phyloP scores from a whole-genome alignment of 805 yeast species.

The Barnettozyma sp. region DNA sequence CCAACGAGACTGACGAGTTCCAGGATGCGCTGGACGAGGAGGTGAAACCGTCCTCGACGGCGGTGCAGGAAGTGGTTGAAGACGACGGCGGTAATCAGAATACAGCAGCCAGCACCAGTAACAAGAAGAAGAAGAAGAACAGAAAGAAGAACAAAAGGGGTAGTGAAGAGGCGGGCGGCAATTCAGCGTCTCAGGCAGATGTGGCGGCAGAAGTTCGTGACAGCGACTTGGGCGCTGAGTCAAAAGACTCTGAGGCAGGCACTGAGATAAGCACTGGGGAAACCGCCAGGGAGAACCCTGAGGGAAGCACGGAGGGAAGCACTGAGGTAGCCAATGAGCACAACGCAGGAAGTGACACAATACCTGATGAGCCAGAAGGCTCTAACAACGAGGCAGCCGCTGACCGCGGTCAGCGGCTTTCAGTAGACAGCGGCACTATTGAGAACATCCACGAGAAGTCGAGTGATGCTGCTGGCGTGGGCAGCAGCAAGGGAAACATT shows the following conservation, averaged over 20 bases:
- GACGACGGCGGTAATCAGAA: not conserved
- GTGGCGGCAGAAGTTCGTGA: slow-evolving; percentile 1
- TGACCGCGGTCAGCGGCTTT: no score
- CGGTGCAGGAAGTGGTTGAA: not conserved
- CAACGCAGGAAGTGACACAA: no score
- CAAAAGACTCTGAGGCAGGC: not conserved
- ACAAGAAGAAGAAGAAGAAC: slow-evolving; percentile 9
- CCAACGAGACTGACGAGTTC: slow-evolving; percentile 5
- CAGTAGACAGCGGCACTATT: no score
- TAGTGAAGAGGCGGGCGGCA: slow-evolving; percentile 2
- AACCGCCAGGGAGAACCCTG: no score
- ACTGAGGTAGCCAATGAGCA: not conserved
- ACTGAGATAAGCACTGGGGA: not conserved
- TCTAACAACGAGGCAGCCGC: not conserved
- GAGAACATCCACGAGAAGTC: no score
- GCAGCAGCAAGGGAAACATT: no score
- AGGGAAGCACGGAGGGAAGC: not conserved
- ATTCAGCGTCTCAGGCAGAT: slow-evolving; percentile 4
- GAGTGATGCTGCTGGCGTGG: not conserved
- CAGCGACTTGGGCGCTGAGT: not conserved
- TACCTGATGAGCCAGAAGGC: no score
- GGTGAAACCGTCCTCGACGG: not conserved
- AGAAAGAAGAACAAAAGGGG: slow-evolving; percentile 14
- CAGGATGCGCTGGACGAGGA: slow-evolving; percentile 9
- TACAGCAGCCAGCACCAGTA: not conserved